Evolutionary conservation across 1,139 yeast species (phyloP), one percentile per base, ranked within the genome.

Genomic region (Zygosaccharomyces pseudobailii): DNA sequence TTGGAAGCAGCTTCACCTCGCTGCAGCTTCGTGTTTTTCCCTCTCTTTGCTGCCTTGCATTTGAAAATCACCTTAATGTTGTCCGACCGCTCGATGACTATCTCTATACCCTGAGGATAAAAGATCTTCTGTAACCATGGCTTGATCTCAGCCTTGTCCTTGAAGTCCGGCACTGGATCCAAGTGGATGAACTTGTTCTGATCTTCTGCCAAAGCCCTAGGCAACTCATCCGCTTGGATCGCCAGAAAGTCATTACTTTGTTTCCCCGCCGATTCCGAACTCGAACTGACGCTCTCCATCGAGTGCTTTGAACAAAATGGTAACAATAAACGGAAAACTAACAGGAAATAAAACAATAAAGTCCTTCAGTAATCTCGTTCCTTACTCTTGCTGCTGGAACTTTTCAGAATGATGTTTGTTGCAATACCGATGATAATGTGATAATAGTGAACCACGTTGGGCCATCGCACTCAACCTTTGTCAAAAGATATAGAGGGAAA

Each of bases 31-130:
- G 57, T 52, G 36, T 53, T 51, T 46, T 55, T 62, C 54, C 60
- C 64, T 51, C 63, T 61, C 57, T 58, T 65, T 48, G 58, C 62
- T 52, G 61, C 73, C 60, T 81, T 83, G 61, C 92, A 84, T 58
- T 81, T 79, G 68, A 84, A 84, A 17, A 84, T 82, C 35, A 83
- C 82, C 63, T 84, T 84, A 40, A 78, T 70, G 34, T 76, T 75
- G 62, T 84, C 92, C 1, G 87, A 80, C 45, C 92, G 68, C 63
- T 82, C 89, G 49, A 83, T 83, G 5, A 82, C 89, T 13, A 84
- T 71, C 47, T 73, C 72, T 33, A 84, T 77, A 1, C 87, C 86
- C 47, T 74, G 71, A 6, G 73, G 68, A 20, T 70, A 67, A 40
- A 75, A 67, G 46, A 70, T 69, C 34, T 73, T 67, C 56, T 73